Base-by-base conservation (phyloP, 148 eudicot species). In the Camellia lanceoleosa region DNA sequence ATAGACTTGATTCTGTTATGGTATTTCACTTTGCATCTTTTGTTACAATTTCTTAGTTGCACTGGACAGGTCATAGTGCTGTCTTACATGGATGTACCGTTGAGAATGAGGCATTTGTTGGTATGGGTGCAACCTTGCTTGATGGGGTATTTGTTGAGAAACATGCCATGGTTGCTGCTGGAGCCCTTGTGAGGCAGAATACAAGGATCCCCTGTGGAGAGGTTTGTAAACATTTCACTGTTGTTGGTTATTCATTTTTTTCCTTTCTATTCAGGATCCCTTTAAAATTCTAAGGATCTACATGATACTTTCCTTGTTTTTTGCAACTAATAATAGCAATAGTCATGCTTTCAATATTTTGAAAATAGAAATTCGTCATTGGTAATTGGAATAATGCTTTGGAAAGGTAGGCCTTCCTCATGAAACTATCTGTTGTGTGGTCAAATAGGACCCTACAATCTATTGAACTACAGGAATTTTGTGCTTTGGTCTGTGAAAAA, bases 81-180 rank as follows among this genome's bases (percentile, higher is more conserved):
- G 89, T 89, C 41, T 81, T 89, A 60, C 92, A 89, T 82, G 89
- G 90, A 70, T 89, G 92, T 74, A 89, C 92, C 23, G 87, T 89
- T 59, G 92, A 87, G 86, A 89, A 89, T 67, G 90, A 89, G 83
- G 84, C 92, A 65, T 89, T 87, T 81, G 82, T 89, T 74, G 92
- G 92, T 67, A 89, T 87, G 90, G 89, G 92, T 55, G 90, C 92
- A 65, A 89, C 89, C 19, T 82, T 89, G 82, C 92, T 89, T 73
- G 92, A 89, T 74, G 92, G 92, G 14, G 92, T 87, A 42, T 70
- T 84, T 72, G 85, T 89, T n/a, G 92, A 89, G 80, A 89, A 87
- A 77, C 79, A 87, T 79, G 89, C 86, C 20, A 89, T 89, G 92
- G 89, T 89, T 80, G 92, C 92, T 80, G 92, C 92, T 60, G 92